These are phyloP conservation scores for Aspergillus ibericus DNA, from an alignment of 2,329 filamentous ascomycete species.

Conservation along the genomic window DNA sequence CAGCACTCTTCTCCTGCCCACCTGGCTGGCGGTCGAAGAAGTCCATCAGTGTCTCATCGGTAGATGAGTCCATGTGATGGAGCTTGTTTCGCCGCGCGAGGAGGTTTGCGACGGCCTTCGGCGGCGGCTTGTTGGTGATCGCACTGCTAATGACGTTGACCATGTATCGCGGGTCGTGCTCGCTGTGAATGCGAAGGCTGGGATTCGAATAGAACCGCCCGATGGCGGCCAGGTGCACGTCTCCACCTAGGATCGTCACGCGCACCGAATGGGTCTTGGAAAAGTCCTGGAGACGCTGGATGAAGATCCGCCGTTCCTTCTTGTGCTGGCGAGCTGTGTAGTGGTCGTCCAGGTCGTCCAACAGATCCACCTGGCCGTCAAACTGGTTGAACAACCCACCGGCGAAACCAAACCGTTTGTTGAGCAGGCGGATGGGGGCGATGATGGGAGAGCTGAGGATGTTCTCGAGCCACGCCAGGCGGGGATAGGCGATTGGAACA, in stretches of 20 bases:
- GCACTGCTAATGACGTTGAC: constrained; percentile 64
- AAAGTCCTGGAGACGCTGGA: constrained; percentile 64
- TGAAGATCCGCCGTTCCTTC: constrained; percentile 72
- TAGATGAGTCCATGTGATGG: constrained; percentile 62
- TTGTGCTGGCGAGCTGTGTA: constrained; percentile 94
- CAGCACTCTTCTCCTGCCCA: constrained; percentile 61
- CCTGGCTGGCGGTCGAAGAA: constrained; percentile 64
- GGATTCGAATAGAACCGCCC: constrained; percentile 66
- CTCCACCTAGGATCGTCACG: constrained; percentile 63
- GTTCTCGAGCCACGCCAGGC: constrained; percentile 95
- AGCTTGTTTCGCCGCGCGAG: constrained; percentile 65
- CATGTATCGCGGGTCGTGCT: constrained; percentile 64
- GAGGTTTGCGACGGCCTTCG: constrained; percentile 64
- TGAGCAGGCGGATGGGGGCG: constrained; percentile 82
- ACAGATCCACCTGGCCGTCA: constrained; percentile 70
- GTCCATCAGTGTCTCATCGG: constrained; percentile 64
- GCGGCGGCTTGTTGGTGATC: constrained; percentile 68
- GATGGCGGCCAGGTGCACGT: constrained; percentile 63
- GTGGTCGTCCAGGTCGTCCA: constrained; percentile 67
- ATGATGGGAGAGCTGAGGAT: constrained; percentile 84
- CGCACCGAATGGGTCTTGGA: constrained; percentile 57
- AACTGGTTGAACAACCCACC: constrained; percentile 91
- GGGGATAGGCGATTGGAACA: constrained; percentile 69
- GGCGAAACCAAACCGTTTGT: constrained; percentile 83
- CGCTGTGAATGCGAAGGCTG: constrained; percentile 55